These are phyloP conservation scores for Pseudogymnoascus sp. DNA, from an alignment of 2,329 filamentous ascomycete genomes.

Conservation along the genomic window DNA sequence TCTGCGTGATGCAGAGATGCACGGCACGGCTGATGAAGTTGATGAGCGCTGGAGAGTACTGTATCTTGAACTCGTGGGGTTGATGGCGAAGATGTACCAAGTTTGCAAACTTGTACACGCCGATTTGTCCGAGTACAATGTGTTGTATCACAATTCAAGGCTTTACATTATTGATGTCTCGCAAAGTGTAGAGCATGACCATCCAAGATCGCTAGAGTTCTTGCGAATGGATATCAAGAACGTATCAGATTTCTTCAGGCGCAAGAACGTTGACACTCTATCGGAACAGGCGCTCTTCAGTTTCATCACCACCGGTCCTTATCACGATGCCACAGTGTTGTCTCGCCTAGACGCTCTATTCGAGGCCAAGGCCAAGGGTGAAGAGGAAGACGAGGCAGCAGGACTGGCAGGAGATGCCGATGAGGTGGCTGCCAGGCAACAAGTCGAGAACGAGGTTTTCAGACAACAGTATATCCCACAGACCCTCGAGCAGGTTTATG, in stretches of 20 bases:
- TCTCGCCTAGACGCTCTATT: constrained; percentile 61
- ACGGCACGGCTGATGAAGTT: constrained; percentile 47
- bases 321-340: constrained; percentile 53
- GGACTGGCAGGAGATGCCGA: constrained; percentile 41
- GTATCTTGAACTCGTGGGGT: constrained; percentile 74
- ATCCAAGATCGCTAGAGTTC: constrained; percentile 87
- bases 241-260: constrained; percentile 82
- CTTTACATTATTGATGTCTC: constrained; percentile 96
- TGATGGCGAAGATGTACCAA: constrained; percentile 92
- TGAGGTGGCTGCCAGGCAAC: constrained; percentile 48
- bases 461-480: constrained; percentile 94
- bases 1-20: constrained; percentile 74
- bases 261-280: constrained; percentile 74
- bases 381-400: constrained; percentile 50
- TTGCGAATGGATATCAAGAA: constrained; percentile 99
- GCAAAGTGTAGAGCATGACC: constrained; percentile 94
- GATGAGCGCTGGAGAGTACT: constrained; percentile 67
- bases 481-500: constrained; percentile 91
- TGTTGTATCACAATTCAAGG: constrained; percentile 74
- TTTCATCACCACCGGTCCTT: constrained; percentile 64
- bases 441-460: constrained; percentile 87
- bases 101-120: constrained; percentile 87
- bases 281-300: constrained; percentile 73
- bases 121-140: constrained; percentile 96
- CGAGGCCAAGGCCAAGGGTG: constrained; percentile 42